These are phyloP conservation scores for Emmonsiellopsis sp. DNA, from an alignment of 2,329 filamentous ascomycete species.

Conservation along the genomic window DNA sequence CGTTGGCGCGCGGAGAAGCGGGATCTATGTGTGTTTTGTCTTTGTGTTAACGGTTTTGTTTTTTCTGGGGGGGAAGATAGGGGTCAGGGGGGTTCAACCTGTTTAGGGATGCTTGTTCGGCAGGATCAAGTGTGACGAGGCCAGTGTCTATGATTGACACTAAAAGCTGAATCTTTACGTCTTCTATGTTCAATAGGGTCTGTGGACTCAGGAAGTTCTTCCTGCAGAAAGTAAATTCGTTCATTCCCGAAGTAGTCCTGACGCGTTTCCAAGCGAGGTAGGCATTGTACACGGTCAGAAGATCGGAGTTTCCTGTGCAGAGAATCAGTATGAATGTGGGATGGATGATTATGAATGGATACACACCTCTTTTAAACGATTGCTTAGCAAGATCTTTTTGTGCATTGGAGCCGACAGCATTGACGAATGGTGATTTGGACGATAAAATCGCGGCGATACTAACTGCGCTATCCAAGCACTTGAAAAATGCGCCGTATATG, in stretches of 20 bases:
- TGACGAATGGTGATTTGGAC: conserved; percentile 87
- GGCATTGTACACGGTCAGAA: conserved; percentile 88
- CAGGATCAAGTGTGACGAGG: conserved; percentile 64
- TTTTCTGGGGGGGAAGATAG: neutral
- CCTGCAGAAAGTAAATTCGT: conserved; percentile 82
- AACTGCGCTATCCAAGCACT: conserved; percentile 81
- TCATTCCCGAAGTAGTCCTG: conserved; percentile 59
- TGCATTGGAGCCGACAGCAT: conserved; percentile 71
- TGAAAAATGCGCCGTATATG: conserved; percentile 75
- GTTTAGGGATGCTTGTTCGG: conserved; percentile 62
- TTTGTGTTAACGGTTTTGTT: neutral
- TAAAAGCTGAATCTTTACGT: conserved; percentile 85
- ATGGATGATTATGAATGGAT: neutral
- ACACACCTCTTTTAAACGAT: conserved; percentile 60
- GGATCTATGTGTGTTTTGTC: conserved; percentile 23
- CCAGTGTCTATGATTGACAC: conserved; percentile 78
- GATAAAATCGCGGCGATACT: conserved; percentile 90
- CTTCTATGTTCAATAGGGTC: conserved; percentile 84
- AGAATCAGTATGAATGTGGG: neutral
- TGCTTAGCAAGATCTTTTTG: conserved; percentile 74
- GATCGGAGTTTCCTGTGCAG: conserved; percentile 65
- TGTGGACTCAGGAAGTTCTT: conserved; percentile 92
- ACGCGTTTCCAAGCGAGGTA: conserved; percentile 82
- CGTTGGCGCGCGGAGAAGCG: conserved; percentile 59
- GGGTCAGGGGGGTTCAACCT: conserved; percentile 34